Evolutionary conservation across 148 eudicot genomes (phyloP).

Genomic region (Simmondsia chinensis): DNA sequence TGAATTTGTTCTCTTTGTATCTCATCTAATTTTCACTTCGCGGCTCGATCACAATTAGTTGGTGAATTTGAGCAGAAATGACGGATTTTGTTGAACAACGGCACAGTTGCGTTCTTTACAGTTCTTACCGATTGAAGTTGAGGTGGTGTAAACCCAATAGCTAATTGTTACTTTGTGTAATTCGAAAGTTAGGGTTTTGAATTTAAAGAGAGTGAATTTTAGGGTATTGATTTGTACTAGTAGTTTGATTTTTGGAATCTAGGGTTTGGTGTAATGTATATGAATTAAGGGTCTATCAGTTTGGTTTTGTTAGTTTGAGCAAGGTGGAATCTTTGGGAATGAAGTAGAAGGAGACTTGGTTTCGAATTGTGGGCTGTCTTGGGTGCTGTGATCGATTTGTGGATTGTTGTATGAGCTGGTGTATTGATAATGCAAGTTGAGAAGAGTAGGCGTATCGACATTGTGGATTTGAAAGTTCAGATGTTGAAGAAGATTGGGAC

Average conservation of each 20-base stretch:
- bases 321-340: no score
- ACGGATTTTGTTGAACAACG: constrained; percentile 24
- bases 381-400: constrained; percentile 1
- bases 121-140: constrained; percentile 36
- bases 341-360: constrained; percentile 7
- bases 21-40: no score
- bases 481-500: constrained; percentile 44
- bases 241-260: constrained; percentile 19
- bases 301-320: no score
- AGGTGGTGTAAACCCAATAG: constrained; percentile 5
- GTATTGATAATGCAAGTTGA: constrained; percentile 33
- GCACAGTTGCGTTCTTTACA: constrained; percentile 19
- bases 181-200: constrained; percentile 20
- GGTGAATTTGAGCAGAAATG: constrained; percentile 25
- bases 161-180: constrained; percentile 10
- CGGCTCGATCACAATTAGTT: no score
- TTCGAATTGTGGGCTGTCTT: constrained; percentile 14
- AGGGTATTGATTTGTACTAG: constrained; percentile 13
- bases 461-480: constrained; percentile 37
- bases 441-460: constrained; percentile 35
- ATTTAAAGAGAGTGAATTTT: constrained; percentile 11
- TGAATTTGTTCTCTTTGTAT: no score
- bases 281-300: constrained; percentile 10
- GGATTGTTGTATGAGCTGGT: constrained; percentile 27
- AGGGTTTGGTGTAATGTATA: constrained; percentile 32